phyloP scores from a whole-genome alignment of 2,329 filamentous ascomycete species.

The Trichoderma brevicompactum region DNA sequence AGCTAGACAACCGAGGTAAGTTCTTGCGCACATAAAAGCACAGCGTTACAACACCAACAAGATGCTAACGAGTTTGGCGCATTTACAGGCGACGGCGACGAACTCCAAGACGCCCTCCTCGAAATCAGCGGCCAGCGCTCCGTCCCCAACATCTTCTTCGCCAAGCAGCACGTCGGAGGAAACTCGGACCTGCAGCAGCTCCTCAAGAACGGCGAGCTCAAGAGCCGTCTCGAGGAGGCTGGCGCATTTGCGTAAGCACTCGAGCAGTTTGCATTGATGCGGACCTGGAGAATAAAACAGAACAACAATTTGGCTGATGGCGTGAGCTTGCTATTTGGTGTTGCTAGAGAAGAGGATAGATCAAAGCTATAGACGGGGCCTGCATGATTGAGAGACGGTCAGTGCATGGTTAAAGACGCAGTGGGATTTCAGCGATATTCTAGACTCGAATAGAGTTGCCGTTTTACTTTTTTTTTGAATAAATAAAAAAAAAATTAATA shows the following conservation, averaged over 20 bases:
- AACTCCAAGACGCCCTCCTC: slow-evolving; percentile 80
- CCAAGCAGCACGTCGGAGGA: slow-evolving; percentile 88
- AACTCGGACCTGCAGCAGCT: slow-evolving; percentile 82
- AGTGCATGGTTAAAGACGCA: background rate
- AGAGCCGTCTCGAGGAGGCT: slow-evolving; percentile 48
- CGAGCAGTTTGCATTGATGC: background rate
- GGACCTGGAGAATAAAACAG: background rate
- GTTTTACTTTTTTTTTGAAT: background rate
- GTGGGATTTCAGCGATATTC: background rate
- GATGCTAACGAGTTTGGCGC: background rate
- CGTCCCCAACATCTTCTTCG: slow-evolving; percentile 96
- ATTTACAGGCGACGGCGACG: slow-evolving; percentile 73
- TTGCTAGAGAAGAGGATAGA: slow-evolving; percentile 7
- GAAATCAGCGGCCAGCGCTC: slow-evolving; percentile 82
- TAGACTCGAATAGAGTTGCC: slow-evolving; percentile 11
- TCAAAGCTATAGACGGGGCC: slow-evolving; percentile 10
- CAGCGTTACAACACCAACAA: too few species aligned
- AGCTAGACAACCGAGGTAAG: slow-evolving; percentile 84
- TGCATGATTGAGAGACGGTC: background rate
- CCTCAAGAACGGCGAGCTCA: slow-evolving; percentile 50
- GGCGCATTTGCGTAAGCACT: slow-evolving; percentile 49
- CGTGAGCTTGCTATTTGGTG: slow-evolving; percentile 6
- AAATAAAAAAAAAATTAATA: background rate
- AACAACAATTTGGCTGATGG: slow-evolving; percentile 22
- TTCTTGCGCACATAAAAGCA: slow-evolving; percentile 34